Conservation (phyloP, 2,329 filamentous ascomycete genomes). For the Arachnomyces sp. region DNA sequence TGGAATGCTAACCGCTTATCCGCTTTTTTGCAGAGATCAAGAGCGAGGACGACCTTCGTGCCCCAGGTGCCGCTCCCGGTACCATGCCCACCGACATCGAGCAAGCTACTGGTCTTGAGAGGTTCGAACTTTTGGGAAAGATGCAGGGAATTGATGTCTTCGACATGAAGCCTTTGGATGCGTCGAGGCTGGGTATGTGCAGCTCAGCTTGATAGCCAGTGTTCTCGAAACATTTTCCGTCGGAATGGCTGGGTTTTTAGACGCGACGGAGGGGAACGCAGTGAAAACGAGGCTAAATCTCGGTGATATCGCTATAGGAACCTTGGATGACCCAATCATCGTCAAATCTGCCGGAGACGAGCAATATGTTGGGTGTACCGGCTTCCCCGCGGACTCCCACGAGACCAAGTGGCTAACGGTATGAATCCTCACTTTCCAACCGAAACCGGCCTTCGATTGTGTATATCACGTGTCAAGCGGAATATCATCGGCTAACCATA, state of each 20-base stretch:
- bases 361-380: constrained; percentile 95
- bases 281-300: not conserved
- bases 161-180: constrained; percentile 93
- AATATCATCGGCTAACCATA: not conserved
- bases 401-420: constrained; percentile 82
- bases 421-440: constrained; percentile 32
- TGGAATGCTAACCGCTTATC: constrained; percentile 17
- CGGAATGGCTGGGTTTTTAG: not conserved
- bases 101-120: constrained; percentile 94
- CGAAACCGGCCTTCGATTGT: too few species aligned
- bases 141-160: constrained; percentile 98
- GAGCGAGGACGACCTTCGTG: constrained; percentile 69
- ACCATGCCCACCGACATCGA: constrained; percentile 89
- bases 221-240: not conserved
- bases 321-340: constrained; percentile 77
- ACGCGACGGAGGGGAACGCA: not conserved
- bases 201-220: constrained; percentile 6
- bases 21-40: constrained; percentile 61
- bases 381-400: constrained; percentile 87
- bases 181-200: constrained; percentile 69
- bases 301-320: constrained; percentile 50
- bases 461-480: too few species aligned
- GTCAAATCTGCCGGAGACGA: constrained; percentile 91
- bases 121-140: constrained; percentile 97
- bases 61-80: constrained; percentile 72